Percentiles rank a stretch among this genome's conserved stretches.
These are phyloP conservation scores for Heritiera fomes DNA, from an alignment of 345 rosid species.

Conservation along the genomic window DNA sequence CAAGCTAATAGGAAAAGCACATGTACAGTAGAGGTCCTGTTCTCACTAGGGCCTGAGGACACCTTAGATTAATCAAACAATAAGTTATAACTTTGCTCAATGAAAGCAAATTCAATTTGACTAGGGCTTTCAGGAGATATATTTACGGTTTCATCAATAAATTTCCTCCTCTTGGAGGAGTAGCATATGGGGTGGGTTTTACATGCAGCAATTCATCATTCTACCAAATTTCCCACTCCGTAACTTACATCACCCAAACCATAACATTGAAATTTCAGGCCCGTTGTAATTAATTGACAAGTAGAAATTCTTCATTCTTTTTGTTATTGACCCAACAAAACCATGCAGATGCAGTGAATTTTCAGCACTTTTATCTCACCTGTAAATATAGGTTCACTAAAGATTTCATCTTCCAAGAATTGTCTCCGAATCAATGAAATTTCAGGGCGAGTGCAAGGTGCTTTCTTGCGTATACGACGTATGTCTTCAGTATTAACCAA, in stretches of 20 bases:
- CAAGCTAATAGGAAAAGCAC: background rate
- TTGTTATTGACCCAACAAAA: background rate
- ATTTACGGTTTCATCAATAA: background rate
- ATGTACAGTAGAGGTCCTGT: background rate
- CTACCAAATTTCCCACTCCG: background rate
- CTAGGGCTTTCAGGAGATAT: background rate
- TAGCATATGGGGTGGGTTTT: background rate
- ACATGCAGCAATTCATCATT: background rate
- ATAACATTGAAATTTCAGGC: background rate
- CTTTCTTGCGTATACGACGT: constrained; percentile 94
- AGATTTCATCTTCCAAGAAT: constrained; percentile 73
- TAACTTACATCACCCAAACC: background rate
- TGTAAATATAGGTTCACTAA: constrained; percentile 58
- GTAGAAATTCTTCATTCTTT: background rate
- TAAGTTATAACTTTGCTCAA: background rate
- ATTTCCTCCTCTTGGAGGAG: background rate
- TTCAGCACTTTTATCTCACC: constrained; percentile 59
- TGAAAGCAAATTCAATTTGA: background rate
- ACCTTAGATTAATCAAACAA: background rate
- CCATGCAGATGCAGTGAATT: constrained; percentile 14
- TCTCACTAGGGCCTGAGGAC: background rate
- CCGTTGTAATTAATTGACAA: constrained; percentile 1
- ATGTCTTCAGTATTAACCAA: constrained; percentile 82
- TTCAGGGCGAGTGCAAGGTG: constrained; percentile 91
- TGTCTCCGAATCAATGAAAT: constrained; percentile 81